Evolutionary conservation across 2,329 filamentous ascomycete species (phyloP).

Genomic region (Trichoderma guizhouense): DNA sequence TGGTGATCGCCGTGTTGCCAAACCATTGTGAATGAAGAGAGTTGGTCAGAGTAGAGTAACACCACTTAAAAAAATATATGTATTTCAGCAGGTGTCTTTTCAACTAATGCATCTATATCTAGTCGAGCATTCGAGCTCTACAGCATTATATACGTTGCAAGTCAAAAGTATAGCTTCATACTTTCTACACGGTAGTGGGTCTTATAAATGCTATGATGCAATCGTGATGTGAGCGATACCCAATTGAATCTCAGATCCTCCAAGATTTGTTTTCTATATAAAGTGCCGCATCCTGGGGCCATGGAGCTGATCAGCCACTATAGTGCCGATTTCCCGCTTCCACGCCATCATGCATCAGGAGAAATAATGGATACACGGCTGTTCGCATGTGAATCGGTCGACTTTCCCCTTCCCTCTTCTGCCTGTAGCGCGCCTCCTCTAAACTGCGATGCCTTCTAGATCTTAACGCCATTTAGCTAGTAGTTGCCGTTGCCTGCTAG

Average conservation of each 20-base stretch:
- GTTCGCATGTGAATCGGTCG: not conserved
- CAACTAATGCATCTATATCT: not conserved
- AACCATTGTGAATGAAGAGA: constrained; percentile 40
- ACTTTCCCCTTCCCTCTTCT: not conserved
- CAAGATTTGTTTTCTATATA: not conserved
- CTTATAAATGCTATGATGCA: constrained; percentile 5
- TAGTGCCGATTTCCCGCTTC: constrained; percentile 2
- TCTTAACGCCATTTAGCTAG: not conserved
- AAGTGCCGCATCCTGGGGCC: not conserved
- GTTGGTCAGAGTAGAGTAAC: not conserved
- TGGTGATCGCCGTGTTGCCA: constrained; percentile 49
- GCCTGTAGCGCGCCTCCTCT: too few relatives aligned
- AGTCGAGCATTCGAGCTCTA: not conserved
- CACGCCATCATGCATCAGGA: not conserved
- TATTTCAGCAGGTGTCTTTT: not conserved
- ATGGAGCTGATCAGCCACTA: not conserved
- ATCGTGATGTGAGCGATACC: not conserved
- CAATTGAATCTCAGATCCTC: not conserved
- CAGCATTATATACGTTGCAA: not conserved
- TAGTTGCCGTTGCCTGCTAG: not conserved
- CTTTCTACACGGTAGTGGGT: not conserved
- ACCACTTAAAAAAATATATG: not conserved
- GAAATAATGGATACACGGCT: not conserved
- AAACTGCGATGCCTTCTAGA: not conserved
- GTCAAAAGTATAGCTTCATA: not conserved